These are phyloP conservation scores for Luzula sylvatica DNA, from an alignment of 176 grass and related monocot species.

Conservation along the genomic window DNA sequence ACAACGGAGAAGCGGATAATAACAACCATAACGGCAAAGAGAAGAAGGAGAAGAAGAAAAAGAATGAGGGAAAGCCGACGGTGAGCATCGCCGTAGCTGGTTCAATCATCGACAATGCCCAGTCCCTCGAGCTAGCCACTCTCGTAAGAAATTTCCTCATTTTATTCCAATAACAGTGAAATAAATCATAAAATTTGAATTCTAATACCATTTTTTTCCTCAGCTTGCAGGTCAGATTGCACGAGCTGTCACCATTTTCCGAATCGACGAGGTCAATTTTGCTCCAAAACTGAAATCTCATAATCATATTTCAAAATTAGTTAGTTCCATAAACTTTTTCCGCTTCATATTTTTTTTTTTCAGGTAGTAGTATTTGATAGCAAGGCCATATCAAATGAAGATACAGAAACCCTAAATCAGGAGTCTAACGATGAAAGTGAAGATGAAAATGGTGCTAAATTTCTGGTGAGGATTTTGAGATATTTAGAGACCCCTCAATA, in stretches of 20 bases:
- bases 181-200: not conserved
- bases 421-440: slow-evolving; percentile 13
- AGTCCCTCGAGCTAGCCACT: slow-evolving; percentile 85
- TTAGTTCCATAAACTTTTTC: not conserved
- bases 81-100: slow-evolving; percentile 78
- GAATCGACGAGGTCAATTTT: slow-evolving; percentile 64
- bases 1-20: slow-evolving; percentile 21
- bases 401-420: slow-evolving; percentile 1
- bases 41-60: slow-evolving; percentile 25
- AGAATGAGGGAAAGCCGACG: slow-evolving; percentile 30
- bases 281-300: not conserved
- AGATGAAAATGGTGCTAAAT: slow-evolving; percentile 46
- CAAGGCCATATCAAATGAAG: slow-evolving; percentile 22
- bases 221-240: slow-evolving; percentile 93
- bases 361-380: slow-evolving; percentile 73
- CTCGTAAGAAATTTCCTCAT: slow-evolving; percentile 36
- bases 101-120: slow-evolving; percentile 86
- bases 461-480: slow-evolving; percentile 67
- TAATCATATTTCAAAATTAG: not conserved
- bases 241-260: slow-evolving; percentile 69
- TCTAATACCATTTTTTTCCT: not conserved
- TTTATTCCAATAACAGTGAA: no score
- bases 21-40: slow-evolving; percentile 10
- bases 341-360: not conserved
- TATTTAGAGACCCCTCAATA: slow-evolving; percentile 93